A percentile compares a stretch with the other conserved stretches of the same genome.
Conservation (phyloP, 2,329 filamentous ascomycete genomes). For the Fusarium nodosum region DNA sequence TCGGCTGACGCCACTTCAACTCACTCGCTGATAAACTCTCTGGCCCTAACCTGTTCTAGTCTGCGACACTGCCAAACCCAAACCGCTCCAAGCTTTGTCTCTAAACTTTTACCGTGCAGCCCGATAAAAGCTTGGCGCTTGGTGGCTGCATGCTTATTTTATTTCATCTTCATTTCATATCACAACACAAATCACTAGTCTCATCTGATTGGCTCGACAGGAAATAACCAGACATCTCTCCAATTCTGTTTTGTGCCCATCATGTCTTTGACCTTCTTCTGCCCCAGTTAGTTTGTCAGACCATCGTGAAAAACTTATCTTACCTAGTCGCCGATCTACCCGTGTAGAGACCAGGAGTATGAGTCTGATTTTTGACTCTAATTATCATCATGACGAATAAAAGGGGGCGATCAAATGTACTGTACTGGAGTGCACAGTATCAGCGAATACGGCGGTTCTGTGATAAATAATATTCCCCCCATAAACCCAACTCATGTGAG, state of each 20-base stretch:
- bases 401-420: slow-evolving; percentile 1
- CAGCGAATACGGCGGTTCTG: slow-evolving; percentile 1
- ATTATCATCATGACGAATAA: not conserved
- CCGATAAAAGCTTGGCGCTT: slow-evolving; percentile 49
- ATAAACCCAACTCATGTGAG: not conserved
- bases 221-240: not conserved
- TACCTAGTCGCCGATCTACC: slow-evolving; percentile 34
- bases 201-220: slow-evolving; percentile 22
- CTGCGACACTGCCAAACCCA: slow-evolving; percentile 5
- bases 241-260: not conserved
- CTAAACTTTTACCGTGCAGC: slow-evolving; percentile 49
- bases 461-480: not conserved
- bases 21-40: slow-evolving; percentile 26
- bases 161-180: slow-evolving; percentile 20
- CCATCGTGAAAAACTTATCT: not conserved
- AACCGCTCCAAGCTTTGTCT: slow-evolving; percentile 45
- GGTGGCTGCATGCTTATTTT: slow-evolving; percentile 50
- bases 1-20: slow-evolving; percentile 37
- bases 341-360: slow-evolving; percentile 15
- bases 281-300: not conserved
- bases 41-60: slow-evolving; percentile 15
- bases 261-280: slow-evolving; percentile 8
- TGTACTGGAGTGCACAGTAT: slow-evolving; percentile 7
- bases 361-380: not conserved
- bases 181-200: slow-evolving; percentile 3